These are phyloP conservation scores for Berberis thunbergii DNA, from an alignment of 164 flowering plant species.

Conservation along the genomic window DNA sequence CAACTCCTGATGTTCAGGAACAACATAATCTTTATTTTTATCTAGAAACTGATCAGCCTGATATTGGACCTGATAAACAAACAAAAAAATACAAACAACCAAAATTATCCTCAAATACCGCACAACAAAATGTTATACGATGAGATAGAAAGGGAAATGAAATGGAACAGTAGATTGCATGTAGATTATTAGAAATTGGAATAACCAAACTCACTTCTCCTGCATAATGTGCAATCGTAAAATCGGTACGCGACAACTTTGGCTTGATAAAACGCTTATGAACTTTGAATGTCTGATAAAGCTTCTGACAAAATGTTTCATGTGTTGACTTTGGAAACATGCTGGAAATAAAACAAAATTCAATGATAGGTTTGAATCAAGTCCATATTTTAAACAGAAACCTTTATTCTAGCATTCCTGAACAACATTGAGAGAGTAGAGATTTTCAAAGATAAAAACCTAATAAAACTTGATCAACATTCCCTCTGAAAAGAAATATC, in stretches of 20 bases:
- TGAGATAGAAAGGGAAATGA: too few species aligned
- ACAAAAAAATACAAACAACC: too few species aligned
- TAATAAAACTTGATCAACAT: neutral
- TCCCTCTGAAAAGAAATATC: neutral
- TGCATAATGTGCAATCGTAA: constrained; percentile 81
- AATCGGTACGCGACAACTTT: constrained; percentile 69
- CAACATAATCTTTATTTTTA: constrained; percentile 91
- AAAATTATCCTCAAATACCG: too few species aligned
- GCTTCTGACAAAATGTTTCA: constrained; percentile 83
- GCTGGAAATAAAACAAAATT: constrained; percentile 31
- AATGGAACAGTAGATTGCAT: too few species aligned
- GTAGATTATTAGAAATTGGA: constrained; percentile 1
- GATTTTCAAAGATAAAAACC: neutral
- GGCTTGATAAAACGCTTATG: constrained; percentile 82
- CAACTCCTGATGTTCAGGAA: constrained; percentile 82
- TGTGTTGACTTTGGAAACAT: constrained; percentile 94
- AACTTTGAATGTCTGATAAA: constrained; percentile 68
- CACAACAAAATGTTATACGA: too few species aligned
- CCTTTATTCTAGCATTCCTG: neutral
- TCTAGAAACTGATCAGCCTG: constrained; percentile 82
- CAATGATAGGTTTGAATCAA: neutral
- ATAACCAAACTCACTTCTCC: constrained; percentile 58
- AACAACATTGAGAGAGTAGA: neutral
- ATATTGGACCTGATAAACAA: constrained; percentile 74
- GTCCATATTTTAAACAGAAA: neutral